Base-by-base conservation (phyloP, 495 filamentous ascomycete genomes). In the Aspergillus panamensis region DNA sequence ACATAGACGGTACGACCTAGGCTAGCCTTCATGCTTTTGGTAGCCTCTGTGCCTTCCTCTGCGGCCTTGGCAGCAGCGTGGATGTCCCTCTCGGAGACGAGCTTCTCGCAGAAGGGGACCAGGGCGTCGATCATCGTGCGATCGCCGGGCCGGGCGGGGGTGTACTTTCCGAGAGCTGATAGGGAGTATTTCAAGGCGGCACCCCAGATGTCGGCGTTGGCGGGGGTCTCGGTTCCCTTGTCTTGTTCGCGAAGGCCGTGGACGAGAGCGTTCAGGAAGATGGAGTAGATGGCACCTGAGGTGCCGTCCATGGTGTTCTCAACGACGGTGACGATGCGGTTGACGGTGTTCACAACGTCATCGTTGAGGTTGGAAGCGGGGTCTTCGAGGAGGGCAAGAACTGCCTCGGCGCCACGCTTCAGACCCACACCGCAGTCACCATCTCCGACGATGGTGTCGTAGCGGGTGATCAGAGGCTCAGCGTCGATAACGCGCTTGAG, bases 291-390 rank as follows among this genome's bases (percentile, higher is more conserved):
- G 6, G 95, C 94, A 3, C 94, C 94, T 0, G 91, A 96, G 10
- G 94, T 98, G 48, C 94, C 94, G 67, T 96, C 94, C 94, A 98
- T 98, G 42, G 77, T 84, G 40, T 73, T 85, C 68, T 98, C 94
- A n/a, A 97, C 84, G 5, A 92, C 82, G 8, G 80, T 81, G n/a
- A 88, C 87, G 53, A 98, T 89, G 59, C 80, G 82, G 52, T 85
- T 80, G 14, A 97, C 74, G 25, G 91, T 86, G 31, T 84, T 66
- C 8, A 91, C 84, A 8, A 81, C 80, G 62, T 98, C 94, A 17
- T 84, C 81, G 0, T 79, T 80, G 1, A 86, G 68, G 20, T 81
- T 73, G 3, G 75, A 76, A 0, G 62, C 63, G n/a, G 67, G 16
- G 49, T 76, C 69, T 6, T 82, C 71, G 30, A 96, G 70, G 62